Percentiles rank a stretch among this genome's conserved stretches.
Evolutionary conservation across 345 rosid genomes (phyloP).

Genomic region (Streptanthus diversifolius): DNA sequence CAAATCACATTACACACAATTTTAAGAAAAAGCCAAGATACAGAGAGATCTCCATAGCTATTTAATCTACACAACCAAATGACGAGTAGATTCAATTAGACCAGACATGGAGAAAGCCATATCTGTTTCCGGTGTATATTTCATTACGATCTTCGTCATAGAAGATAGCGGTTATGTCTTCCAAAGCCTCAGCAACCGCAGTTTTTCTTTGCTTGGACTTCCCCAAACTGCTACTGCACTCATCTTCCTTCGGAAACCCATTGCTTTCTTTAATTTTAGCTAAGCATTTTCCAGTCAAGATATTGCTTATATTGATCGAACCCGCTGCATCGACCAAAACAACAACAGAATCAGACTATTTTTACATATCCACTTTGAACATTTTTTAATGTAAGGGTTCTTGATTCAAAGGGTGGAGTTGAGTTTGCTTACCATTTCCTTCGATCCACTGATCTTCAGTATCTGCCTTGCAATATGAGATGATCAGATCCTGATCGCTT

Average conservation of each 20-base stretch:
- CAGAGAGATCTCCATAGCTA: constrained; percentile 1
- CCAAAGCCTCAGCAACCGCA: constrained; percentile 65
- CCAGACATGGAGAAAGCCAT: constrained; percentile 78
- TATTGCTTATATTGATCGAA: constrained; percentile 82
- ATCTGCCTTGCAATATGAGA: constrained; percentile 75
- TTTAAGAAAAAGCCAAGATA: not conserved
- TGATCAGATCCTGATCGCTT: constrained; percentile 69
- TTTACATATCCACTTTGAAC: not conserved
- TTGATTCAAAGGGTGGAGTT: not conserved
- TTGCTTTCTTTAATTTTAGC: constrained; percentile 63
- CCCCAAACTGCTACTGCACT: constrained; percentile 27
- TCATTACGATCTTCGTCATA: constrained; percentile 85
- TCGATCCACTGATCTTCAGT: constrained; percentile 62
- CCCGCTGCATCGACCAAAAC: constrained; percentile 48
- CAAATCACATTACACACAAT: constrained; percentile 5
- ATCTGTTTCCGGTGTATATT: constrained; percentile 75
- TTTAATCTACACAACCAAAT: constrained; percentile 6
- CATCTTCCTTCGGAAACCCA: constrained; percentile 41
- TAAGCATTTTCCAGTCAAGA: constrained; percentile 87
- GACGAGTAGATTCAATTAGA: constrained; percentile 60
- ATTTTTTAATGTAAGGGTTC: not conserved
- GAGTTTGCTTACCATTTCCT: constrained; percentile 51
- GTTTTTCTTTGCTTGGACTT: constrained; percentile 40
- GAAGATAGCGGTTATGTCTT: constrained; percentile 84
- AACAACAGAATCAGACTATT: not conserved